Evolutionary conservation across 2,329 filamentous ascomycete species (phyloP), one percentile per base, ranked within the genome.

Genomic region (Aspergillus cejpii): DNA sequence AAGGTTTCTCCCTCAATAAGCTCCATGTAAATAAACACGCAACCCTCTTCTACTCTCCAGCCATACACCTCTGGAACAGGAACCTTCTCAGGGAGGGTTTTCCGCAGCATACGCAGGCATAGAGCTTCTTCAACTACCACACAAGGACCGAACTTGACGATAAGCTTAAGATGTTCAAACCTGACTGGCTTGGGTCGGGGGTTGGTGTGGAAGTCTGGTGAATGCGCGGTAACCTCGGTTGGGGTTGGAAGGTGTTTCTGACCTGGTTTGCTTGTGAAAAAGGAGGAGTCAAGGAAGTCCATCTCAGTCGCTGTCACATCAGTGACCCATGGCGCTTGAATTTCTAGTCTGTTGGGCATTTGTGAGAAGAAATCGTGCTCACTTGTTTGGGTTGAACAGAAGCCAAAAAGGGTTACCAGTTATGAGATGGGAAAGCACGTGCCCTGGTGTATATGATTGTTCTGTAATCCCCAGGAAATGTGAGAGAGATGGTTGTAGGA

Each of bases 11-110:
- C 58, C 41, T 47, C n/a, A 21, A 66, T 58, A 19, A 61, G 44
- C 41, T 66, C 55, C 60, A 64, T 66, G 43, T 65, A 64, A 27
- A 66, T 57, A 43, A 61, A 65, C 3, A 58, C 49, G 21, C 53
- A 45, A 19, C 43, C 42, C 6, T 45, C 23, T 1, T 55, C 48
- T n/a, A 55, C 46, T 17, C 49, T 52, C 63, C 63, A 69, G 14
- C 65, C 64, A 53, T 62, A 68, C 14, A 66, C 47, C 44, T 69
- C 62, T 1, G 66, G 65, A 23, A 66, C 65, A 33, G 64, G 64
- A 26, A 66, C 47, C n/a, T n/a, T n/a, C 48, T 8, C 41, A 6
- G 37, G 59, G 53, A 8, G 39, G 31, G 40, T 34, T 38, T 41
- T 47, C 47, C n/a, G n/a, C 24, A 63, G 33, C 41, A 53, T 51